phyloP scores from a whole-genome alignment of 2,329 filamentous ascomycete species.

The Tolypocladium tundrense region DNA sequence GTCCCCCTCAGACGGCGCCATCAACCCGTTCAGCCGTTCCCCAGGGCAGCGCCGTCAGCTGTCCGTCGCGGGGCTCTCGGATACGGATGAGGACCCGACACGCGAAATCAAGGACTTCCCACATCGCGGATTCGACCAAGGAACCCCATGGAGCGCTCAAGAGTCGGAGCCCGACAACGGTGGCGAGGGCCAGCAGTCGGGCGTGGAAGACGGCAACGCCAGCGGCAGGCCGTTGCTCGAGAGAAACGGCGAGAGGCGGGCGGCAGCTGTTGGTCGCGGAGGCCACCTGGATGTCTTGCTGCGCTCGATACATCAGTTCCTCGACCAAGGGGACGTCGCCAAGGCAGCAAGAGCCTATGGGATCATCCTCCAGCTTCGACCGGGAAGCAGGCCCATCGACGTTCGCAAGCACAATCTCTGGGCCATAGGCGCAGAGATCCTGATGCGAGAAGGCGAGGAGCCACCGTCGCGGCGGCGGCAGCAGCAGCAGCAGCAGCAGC shows the following conservation, averaged over 20 bases:
- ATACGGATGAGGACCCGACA: conserved; percentile 34
- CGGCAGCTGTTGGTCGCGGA: conserved; percentile 5
- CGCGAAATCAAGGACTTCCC: conserved; percentile 35
- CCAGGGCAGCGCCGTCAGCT: conserved; percentile 43
- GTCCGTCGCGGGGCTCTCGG: conserved; percentile 38
- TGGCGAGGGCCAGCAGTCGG: background rate
- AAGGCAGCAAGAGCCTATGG: conserved; percentile 68
- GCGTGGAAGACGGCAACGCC: conserved; percentile 33
- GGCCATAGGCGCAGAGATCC: conserved; percentile 76
- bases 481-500: background rate
- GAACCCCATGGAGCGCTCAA: background rate
- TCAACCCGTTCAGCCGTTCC: conserved; percentile 47
- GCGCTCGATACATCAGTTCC: conserved; percentile 59
- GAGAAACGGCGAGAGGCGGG: background rate
- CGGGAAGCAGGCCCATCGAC: conserved; percentile 42
- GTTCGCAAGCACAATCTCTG: conserved; percentile 61
- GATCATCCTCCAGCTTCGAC: conserved; percentile 52
- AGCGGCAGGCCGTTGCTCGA: conserved; percentile 13
- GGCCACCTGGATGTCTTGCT: conserved; percentile 57
- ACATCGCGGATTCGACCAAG: conserved; percentile 26
- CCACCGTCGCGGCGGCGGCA: background rate
- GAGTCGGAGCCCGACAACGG: background rate
- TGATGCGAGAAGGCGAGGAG: conserved; percentile 52
- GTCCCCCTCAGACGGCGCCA: conserved; percentile 22
- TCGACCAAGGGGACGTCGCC: conserved; percentile 58